Conservation (phyloP, 345 rosid species). For the Aethionema arabicum region DNA sequence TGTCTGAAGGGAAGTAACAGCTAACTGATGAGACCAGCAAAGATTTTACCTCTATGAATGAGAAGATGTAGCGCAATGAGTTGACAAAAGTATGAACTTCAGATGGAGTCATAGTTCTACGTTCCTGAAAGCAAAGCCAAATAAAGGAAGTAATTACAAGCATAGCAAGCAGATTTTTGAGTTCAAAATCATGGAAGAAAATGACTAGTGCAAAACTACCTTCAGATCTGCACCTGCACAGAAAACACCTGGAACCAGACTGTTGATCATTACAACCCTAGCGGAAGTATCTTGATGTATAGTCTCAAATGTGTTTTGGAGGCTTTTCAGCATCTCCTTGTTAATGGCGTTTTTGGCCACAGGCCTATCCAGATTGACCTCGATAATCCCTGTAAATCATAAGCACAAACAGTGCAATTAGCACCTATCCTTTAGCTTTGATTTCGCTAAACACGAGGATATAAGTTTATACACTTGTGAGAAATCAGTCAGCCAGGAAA, state of each 20-base stretch:
- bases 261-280: slow-evolving; percentile 64
- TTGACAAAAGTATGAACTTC: slow-evolving; percentile 74
- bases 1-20: not conserved
- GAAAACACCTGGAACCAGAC: slow-evolving; percentile 75
- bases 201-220: slow-evolving; percentile 30
- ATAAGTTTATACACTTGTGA: not conserved
- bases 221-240: slow-evolving; percentile 97
- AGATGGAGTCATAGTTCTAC: slow-evolving; percentile 67
- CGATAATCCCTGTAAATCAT: slow-evolving; percentile 62
- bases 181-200: not conserved
- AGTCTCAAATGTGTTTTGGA: slow-evolving; percentile 56
- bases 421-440: not conserved
- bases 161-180: not conserved
- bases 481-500: not conserved
- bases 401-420: slow-evolving; percentile 1
- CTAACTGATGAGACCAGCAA: not conserved
- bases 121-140: slow-evolving; percentile 63
- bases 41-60: slow-evolving; percentile 63
- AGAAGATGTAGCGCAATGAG: slow-evolving; percentile 70
- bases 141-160: slow-evolving; percentile 8
- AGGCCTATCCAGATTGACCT: slow-evolving; percentile 76
- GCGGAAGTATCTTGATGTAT: slow-evolving; percentile 56
- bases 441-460: not conserved
- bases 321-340: slow-evolving; percentile 66
- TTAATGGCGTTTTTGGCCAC: slow-evolving; percentile 72